Evolutionary conservation across 176 grass and related monocot species (phyloP).

Genomic region (Pontederia paniculata): DNA sequence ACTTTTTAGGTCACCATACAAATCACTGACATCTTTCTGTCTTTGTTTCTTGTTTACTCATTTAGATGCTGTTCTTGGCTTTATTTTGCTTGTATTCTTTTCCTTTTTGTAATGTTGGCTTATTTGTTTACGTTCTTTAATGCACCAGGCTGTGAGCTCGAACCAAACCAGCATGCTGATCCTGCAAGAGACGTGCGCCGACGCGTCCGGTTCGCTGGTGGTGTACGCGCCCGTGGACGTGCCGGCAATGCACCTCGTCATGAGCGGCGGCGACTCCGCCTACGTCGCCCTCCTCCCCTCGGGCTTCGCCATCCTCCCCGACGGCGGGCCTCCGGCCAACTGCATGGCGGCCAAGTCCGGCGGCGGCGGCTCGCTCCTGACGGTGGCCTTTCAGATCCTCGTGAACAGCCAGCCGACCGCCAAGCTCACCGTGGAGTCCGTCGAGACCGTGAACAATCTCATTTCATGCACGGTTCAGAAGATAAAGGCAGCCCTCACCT

Average conservation of each 20-base stretch:
- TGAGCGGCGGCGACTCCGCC: constrained; percentile 62
- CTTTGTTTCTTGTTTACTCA: no score
- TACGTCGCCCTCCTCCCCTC: constrained; percentile 67
- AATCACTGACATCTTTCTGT: background rate
- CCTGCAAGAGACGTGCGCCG: constrained; percentile 71
- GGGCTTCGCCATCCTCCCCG: constrained; percentile 63
- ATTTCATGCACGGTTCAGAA: constrained; percentile 84
- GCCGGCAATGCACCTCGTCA: constrained; percentile 71
- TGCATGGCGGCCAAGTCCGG: background rate
- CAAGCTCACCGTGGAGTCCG: constrained; percentile 72
- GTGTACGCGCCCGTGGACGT: constrained; percentile 91
- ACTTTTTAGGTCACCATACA: background rate
- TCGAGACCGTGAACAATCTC: constrained; percentile 61
- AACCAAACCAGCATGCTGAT: constrained; percentile 81
- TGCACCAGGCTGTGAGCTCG: constrained; percentile 34
- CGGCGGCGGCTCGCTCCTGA: constrained; percentile 44
- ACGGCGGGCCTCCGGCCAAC: constrained; percentile 39
- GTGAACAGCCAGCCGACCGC: constrained; percentile 76
- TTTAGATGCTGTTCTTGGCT: background rate
- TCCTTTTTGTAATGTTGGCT: background rate
- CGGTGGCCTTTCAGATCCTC: constrained; percentile 87
- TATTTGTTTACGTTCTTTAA: constrained; percentile 3
- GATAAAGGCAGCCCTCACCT: constrained; percentile 61
- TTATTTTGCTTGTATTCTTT: background rate
- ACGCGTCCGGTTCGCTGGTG: constrained; percentile 67